These are phyloP conservation scores for Syzygium aromaticum DNA, from an alignment of 345 rosid genomes.

Conservation along the genomic window DNA sequence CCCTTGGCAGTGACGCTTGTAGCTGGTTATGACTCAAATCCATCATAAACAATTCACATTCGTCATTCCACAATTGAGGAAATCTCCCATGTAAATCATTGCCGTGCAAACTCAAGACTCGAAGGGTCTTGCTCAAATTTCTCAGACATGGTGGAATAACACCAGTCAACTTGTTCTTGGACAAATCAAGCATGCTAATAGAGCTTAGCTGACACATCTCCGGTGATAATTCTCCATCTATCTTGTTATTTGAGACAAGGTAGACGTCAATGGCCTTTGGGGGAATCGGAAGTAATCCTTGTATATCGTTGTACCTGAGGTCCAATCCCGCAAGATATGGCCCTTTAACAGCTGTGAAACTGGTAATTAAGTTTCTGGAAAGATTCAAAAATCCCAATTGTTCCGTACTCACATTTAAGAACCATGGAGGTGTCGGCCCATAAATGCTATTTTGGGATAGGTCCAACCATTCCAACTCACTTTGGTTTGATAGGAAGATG, in stretches of 20 bases:
- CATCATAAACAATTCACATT: background rate
- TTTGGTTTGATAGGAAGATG: slow-evolving; percentile 5
- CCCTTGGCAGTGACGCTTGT: slow-evolving; percentile 1
- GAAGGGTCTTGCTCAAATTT: background rate
- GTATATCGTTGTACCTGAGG: background rate
- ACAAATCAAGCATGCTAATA: background rate
- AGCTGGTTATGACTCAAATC: background rate
- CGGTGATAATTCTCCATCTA: background rate
- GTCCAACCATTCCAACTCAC: background rate
- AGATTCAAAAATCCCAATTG: fast-evolving
- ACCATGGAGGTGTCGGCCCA: slow-evolving; percentile 5
- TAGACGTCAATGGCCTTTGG: background rate
- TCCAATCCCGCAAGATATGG: background rate
- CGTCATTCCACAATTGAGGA: background rate
- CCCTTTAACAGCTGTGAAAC: background rate
- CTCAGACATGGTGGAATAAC: background rate
- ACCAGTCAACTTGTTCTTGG: background rate
- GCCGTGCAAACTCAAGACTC: background rate
- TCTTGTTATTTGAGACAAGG: background rate
- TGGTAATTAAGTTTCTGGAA: background rate
- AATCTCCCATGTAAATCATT: slow-evolving; percentile 3
- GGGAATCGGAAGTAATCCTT: slow-evolving; percentile 5
- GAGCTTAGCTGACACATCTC: background rate
- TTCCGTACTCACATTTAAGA: background rate
- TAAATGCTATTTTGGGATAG: slow-evolving; percentile 5